Evolutionary conservation across 768 basidiomycete species (phyloP), one percentile per base, ranked within the genome.

Genomic region (Myochromella boudieri): DNA sequence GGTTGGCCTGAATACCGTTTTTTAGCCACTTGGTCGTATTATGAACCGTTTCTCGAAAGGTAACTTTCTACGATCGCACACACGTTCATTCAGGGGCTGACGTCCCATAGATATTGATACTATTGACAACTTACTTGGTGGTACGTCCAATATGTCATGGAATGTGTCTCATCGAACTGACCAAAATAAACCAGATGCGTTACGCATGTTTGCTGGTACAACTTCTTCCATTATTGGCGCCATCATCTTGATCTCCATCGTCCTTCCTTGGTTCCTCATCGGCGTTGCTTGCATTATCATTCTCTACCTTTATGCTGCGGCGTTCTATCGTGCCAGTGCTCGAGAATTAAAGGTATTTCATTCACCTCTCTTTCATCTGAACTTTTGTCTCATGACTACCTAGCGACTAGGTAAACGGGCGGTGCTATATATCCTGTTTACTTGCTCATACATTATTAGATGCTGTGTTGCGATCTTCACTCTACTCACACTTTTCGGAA

Each of bases 401-500:
- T 53, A 85, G 77, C 75, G 84, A 37, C 72, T 86, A 29, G 81
- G 80, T 78, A 44, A 37, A 22, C n/a, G n/a, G n/a, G n/a, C n/a
- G n/a, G n/a, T 34, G n/a, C 65, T 45, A 54, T n/a, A 27, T 32
- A 34, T 38, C 27, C 40, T 17, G 33, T 40, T 42, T 14, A 18
- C 6, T 37, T 48, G 24, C 53, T 37, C 32, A 26, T 26, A 18
- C 5, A 18, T 36, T 38, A 44, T n/a, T 26, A 81, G 91, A 95
- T 68, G 83, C 91, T 20, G 75, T 95, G n/a, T 65, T 97, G 22
- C 82, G 93, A 20, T 88, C 89, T 0, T 84, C 86, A 0, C 67
- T 97, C 14, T 97, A 97, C 62, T 85, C 91, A 0, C 92, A 95
- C 60, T 97, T 97, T 66, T 90, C 91, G 2, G 94, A 97, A 68